Conservation (phyloP, 1,284 basidiomycete genomes). For the Stygiomarasmius scandens region DNA sequence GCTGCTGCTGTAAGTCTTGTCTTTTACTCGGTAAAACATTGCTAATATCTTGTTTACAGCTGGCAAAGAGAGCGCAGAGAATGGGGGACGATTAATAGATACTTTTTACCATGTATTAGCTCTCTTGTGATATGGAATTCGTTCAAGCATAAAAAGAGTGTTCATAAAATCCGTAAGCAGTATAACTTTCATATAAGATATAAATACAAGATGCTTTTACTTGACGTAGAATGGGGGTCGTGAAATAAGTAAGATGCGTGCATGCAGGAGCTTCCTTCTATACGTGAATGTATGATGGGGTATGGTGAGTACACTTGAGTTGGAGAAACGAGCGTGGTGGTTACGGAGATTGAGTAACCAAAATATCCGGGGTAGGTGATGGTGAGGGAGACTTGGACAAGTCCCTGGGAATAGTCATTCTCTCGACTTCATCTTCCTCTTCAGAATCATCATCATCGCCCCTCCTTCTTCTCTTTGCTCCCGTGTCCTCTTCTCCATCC, state of each 20-base stretch:
- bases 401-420: slow-evolving; percentile 32
- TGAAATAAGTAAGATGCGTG: too few relatives aligned
- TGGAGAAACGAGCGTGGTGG: neutral
- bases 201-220: too few relatives aligned
- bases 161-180: too few relatives aligned
- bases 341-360: slow-evolving; percentile 35
- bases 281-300: too few relatives aligned
- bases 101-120: too few relatives aligned
- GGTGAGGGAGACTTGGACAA: slow-evolving; percentile 22
- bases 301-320: too few relatives aligned
- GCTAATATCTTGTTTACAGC: slow-evolving; percentile 36
- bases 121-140: too few relatives aligned
- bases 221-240: too few relatives aligned
- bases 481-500: slow-evolving; percentile 25
- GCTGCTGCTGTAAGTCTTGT: slow-evolving; percentile 69
- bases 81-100: slow-evolving; percentile 30
- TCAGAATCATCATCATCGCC: slow-evolving; percentile 21
- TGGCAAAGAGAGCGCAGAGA: slow-evolving; percentile 72
- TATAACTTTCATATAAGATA: too few relatives aligned
- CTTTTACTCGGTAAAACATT: slow-evolving; percentile 4
- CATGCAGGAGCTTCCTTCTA: too few relatives aligned
- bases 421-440: slow-evolving; percentile 42
- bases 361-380: slow-evolving; percentile 35
- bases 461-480: slow-evolving; percentile 22
- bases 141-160: too few relatives aligned